A percentile compares a stretch with the other conserved stretches of the same genome.
Conservation (phyloP, 129 eudicot species). For the Silybum marianum region DNA sequence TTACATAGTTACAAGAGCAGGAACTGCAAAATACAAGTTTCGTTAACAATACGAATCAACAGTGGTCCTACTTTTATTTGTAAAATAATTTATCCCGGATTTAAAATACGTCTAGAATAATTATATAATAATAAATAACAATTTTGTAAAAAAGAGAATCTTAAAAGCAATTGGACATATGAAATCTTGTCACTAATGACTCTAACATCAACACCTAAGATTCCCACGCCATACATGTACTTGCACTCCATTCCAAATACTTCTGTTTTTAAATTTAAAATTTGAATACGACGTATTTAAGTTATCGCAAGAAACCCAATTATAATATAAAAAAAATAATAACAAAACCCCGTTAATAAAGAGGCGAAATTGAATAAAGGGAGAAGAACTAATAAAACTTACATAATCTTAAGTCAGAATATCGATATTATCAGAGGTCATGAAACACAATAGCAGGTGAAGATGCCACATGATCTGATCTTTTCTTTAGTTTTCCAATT, state of each 20-base stretch:
- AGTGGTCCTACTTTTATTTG: slow-evolving; percentile 14
- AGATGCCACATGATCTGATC: slow-evolving; percentile 85
- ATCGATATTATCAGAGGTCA: slow-evolving; percentile 3
- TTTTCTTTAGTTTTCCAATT: slow-evolving; percentile 25
- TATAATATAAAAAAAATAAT: no score
- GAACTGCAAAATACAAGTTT: not conserved
- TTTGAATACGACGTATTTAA: not conserved
- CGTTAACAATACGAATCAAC: not conserved
- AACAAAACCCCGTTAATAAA: not conserved
- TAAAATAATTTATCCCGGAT: slow-evolving; percentile 11
- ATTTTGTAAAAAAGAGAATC: slow-evolving; percentile 32
- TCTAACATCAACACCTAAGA: slow-evolving; percentile 46
- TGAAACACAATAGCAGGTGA: slow-evolving; percentile 62
- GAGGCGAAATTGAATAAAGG: not conserved
- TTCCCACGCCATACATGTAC: slow-evolving; percentile 52
- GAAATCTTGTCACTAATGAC: slow-evolving; percentile 55
- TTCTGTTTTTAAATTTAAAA: not conserved
- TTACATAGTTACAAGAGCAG: not conserved
- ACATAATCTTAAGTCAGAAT: not conserved
- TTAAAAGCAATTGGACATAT: slow-evolving; percentile 52
- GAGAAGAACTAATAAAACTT: not conserved
- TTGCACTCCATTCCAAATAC: slow-evolving; percentile 34
- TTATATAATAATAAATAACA: not conserved
- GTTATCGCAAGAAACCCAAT: not conserved
- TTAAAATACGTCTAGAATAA: slow-evolving; percentile 8